A percentile compares a stretch with the other conserved stretches of the same genome.
phyloP scores from a whole-genome alignment of 371 early-diverging fungal genomes.

The Lichtheimia corymbifera region DNA sequence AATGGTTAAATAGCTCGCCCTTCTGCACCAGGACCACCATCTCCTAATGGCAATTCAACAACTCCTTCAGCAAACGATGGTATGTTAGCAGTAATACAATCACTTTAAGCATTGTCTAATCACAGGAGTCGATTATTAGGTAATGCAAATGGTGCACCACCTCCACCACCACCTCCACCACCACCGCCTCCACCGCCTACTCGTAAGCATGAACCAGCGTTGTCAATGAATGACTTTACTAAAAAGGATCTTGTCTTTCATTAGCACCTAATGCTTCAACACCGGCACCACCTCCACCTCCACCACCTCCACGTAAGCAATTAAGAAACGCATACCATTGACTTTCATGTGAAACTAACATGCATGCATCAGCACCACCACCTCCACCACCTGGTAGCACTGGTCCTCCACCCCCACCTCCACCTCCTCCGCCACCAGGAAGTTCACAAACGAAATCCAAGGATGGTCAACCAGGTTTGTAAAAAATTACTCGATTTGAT shows the following conservation, averaged over 20 bases:
- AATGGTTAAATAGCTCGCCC: not conserved
- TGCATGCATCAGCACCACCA: constrained; percentile 3
- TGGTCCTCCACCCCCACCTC: constrained; percentile 12
- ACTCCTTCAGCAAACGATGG: too few species aligned
- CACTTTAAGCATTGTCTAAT: too few species aligned
- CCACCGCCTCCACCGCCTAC: not conserved
- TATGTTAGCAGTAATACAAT: too few species aligned
- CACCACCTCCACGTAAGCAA: constrained; percentile 11
- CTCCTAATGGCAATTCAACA: constrained; percentile 1
- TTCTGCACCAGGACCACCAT: constrained; percentile 8
- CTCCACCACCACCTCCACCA: constrained; percentile 2
- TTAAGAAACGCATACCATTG: not conserved
- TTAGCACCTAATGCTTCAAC: not conserved
- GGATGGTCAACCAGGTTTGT: too few species aligned
- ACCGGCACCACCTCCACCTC: constrained; percentile 7
- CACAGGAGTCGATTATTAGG: too few species aligned
- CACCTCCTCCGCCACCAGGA: constrained; percentile 4
- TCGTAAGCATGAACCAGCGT: too few species aligned
- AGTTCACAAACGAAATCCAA: not conserved
- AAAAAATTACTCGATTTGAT: too few species aligned
- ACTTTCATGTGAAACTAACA: not conserved
- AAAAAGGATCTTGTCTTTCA: too few species aligned
- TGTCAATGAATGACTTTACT: too few species aligned
- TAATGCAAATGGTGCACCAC: not conserved
- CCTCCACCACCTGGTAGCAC: constrained; percentile 8